These are phyloP conservation scores for Ophiostoma angusticollis DNA, from an alignment of 2,329 filamentous ascomycete species.

Conservation along the genomic window DNA sequence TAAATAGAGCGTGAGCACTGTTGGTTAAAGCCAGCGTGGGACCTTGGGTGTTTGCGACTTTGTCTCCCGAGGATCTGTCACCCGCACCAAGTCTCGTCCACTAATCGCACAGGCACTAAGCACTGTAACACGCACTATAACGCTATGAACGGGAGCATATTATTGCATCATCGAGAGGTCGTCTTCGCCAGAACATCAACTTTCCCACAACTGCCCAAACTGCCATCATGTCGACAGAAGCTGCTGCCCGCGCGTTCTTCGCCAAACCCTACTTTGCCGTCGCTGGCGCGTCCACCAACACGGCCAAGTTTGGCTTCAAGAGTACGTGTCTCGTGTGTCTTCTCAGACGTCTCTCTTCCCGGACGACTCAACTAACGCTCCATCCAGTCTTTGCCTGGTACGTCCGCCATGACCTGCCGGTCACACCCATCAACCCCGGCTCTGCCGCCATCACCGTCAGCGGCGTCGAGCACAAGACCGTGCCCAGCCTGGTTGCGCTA, in stretches of 20 bases:
- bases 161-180: too few species aligned
- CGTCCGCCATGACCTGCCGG: constrained; percentile 58
- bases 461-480: constrained; percentile 46
- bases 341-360: background rate
- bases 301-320: constrained; percentile 78
- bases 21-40: too few species aligned
- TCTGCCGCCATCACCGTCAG: constrained; percentile 49
- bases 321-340: constrained; percentile 35
- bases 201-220: background rate
- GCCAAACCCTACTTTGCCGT: constrained; percentile 69
- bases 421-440: constrained; percentile 72
- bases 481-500: constrained; percentile 53
- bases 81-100: too few species aligned
- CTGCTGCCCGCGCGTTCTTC: constrained; percentile 68
- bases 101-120: too few species aligned
- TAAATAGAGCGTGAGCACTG: too few species aligned
- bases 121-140: too few species aligned
- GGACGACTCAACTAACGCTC: background rate
- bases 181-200: too few species aligned
- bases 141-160: too few species aligned
- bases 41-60: too few species aligned
- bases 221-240: constrained; percentile 49
- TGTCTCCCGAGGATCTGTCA: too few species aligned
- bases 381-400: constrained; percentile 80
- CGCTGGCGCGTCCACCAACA: constrained; percentile 76